These are phyloP conservation scores for Adansonia rubrostipa DNA, from an alignment of 441 rosid species.

Conservation along the genomic window DNA sequence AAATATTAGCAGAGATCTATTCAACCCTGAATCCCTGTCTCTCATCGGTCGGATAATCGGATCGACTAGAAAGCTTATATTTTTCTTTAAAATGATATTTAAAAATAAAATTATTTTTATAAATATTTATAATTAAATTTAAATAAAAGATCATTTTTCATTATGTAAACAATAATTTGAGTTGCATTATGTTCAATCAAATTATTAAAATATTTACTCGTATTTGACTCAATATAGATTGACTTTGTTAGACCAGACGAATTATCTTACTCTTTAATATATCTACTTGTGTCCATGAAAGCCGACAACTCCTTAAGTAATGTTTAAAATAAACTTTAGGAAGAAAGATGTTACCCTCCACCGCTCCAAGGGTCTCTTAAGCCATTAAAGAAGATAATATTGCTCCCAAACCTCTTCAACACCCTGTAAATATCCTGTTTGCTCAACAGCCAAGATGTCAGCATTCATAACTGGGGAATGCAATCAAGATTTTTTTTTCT, in stretches of 20 bases:
- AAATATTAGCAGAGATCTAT: neutral
- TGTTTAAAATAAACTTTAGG: neutral
- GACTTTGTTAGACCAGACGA: no score
- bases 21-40: neutral
- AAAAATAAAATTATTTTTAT: neutral
- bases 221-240: no score
- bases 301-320: neutral
- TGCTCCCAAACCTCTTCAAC: conserved; percentile 60
- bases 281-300: neutral
- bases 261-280: no score
- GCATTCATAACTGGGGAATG: neutral
- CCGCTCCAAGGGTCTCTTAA: conserved; percentile 80
- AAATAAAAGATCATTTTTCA: no score
- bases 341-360: conserved; percentile 49
- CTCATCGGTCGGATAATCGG: no score
- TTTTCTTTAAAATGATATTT: neutral
- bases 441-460: neutral
- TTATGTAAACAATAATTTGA: no score
- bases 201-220: no score
- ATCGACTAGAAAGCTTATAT: no score
- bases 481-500: neutral
- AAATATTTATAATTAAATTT: no score
- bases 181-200: no score
- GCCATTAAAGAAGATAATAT: conserved; percentile 72
- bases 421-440: conserved; percentile 47